Conservation (phyloP, 345 rosid genomes). For the Pseudoturritis turrita region DNA sequence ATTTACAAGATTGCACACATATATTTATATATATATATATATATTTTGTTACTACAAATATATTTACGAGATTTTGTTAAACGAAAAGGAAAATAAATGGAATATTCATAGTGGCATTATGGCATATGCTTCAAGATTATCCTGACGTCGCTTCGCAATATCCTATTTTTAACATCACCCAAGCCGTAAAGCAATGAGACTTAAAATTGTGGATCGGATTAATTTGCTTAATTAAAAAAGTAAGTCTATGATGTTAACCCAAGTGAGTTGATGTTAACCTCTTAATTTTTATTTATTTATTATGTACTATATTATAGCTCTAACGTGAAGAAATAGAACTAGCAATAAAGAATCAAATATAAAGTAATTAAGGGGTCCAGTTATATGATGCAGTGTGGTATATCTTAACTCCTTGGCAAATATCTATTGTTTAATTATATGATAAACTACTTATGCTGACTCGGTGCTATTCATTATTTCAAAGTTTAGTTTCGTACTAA, state of each 20-base stretch:
- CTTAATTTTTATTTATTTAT: not conserved
- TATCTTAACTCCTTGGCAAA: not conserved
- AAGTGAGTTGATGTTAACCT: constrained; percentile 23
- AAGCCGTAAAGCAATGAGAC: constrained; percentile 33
- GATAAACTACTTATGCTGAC: constrained; percentile 3
- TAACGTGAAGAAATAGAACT: constrained; percentile 34
- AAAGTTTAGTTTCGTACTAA: not conserved
- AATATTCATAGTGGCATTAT: not conserved
- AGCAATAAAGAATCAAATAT: not conserved
- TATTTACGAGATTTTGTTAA: not conserved
- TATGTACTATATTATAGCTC: constrained; percentile 16
- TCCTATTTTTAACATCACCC: constrained; percentile 22
- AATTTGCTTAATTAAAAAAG: constrained; percentile 1
- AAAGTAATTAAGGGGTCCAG: not conserved
- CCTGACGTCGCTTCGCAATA: constrained; percentile 34
- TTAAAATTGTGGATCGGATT: constrained; percentile 3
- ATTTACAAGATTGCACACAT: too few species aligned
- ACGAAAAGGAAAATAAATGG: not conserved
- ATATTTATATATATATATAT: too few species aligned
- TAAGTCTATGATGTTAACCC: constrained; percentile 22
- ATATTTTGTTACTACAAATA: not conserved
- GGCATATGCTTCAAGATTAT: constrained; percentile 34
- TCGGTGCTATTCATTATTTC: not conserved
- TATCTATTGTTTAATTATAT: not conserved
- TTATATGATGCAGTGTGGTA: not conserved